phyloP scores from a whole-genome alignment of 495 filamentous ascomycete species.

The Penicillium lividum region DNA sequence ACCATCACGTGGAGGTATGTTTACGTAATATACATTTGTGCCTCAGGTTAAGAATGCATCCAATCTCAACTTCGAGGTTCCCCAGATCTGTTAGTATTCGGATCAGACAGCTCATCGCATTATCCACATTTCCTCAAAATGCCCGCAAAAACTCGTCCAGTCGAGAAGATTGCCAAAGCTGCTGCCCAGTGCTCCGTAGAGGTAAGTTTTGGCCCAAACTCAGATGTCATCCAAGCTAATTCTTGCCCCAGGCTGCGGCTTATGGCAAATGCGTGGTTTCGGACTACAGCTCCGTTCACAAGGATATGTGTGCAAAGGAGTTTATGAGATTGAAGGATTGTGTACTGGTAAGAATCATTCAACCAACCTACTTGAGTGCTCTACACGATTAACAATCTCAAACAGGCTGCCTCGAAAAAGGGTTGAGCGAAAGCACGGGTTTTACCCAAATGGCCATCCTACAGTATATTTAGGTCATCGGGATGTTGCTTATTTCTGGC shows the following conservation, averaged over 20 bases:
- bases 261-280: constrained; percentile 92
- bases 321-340: constrained; percentile 89
- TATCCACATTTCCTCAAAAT: constrained; percentile 24
- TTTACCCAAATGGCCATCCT: neutral
- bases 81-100: neutral
- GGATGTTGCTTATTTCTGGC: constrained; percentile 1
- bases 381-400: constrained; percentile 2
- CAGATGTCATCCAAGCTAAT: constrained; percentile 9
- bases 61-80: constrained; percentile 1
- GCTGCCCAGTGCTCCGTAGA: constrained; percentile 80
- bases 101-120: neutral
- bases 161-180: constrained; percentile 85
- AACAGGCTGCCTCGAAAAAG: constrained; percentile 45
- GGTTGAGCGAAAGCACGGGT: constrained; percentile 18
- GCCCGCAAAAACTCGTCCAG: constrained; percentile 59
- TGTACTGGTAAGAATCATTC: constrained; percentile 64
- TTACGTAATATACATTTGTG: constrained; percentile 24
- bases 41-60: neutral
- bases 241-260: constrained; percentile 63
- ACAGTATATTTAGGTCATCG: neutral
- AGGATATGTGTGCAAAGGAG: constrained; percentile 86
- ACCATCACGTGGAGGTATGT: constrained; percentile 20
- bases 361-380: neutral
- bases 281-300: constrained; percentile 88
- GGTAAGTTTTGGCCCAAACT: constrained; percentile 46